Evolutionary conservation across 176 grass and related monocot species (phyloP).

Genomic region (Eleusine coracana): DNA sequence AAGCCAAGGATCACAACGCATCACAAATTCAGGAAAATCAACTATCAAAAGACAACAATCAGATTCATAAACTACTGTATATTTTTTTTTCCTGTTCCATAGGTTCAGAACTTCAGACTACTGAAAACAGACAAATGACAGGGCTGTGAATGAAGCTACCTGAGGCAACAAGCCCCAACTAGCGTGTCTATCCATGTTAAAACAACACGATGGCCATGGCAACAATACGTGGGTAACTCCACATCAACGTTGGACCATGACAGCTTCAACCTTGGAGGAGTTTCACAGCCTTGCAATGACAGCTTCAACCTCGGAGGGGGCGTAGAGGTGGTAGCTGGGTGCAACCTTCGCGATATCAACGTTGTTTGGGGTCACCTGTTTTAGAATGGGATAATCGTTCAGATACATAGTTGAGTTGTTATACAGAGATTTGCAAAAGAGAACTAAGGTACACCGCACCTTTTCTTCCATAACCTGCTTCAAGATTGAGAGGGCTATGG

Average conservation of each 20-base stretch:
- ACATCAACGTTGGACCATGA: conserved; percentile 9
- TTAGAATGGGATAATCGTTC: not conserved
- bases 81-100: conserved; percentile 7
- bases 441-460: conserved; percentile 35
- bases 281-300: conserved; percentile 73
- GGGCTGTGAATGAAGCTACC: conserved; percentile 18
- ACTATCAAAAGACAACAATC: not conserved
- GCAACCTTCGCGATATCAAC: conserved; percentile 80
- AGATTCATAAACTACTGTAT: not conserved
- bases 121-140: conserved; percentile 17
- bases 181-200: not conserved
- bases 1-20: not conserved
- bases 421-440: not conserved
- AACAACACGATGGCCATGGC: conserved; percentile 10
- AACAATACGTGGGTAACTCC: not conserved
- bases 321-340: conserved; percentile 82
- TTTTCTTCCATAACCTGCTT: conserved; percentile 99
- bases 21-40: not conserved
- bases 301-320: conserved; percentile 73
- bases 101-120: conserved; percentile 13
- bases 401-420: not conserved
- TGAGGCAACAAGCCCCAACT: not conserved
- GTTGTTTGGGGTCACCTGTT: conserved; percentile 87
- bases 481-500: conserved; percentile 90
- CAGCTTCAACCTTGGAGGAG: conserved; percentile 70